Conservation (phyloP, 441 rosid species). For the Erysimum cheiri region DNA sequence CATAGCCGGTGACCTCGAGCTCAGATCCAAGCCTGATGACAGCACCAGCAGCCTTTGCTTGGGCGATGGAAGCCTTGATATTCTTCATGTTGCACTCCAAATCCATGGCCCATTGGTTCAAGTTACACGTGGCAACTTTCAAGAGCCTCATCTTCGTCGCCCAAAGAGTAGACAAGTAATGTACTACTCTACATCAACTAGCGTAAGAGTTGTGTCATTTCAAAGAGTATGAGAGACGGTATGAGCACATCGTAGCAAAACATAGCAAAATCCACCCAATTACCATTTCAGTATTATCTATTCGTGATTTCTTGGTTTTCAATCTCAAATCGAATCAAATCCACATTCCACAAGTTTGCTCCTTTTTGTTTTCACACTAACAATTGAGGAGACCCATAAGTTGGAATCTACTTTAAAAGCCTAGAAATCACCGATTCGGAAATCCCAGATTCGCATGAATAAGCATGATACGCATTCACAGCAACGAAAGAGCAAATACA, state of each 20-base stretch:
- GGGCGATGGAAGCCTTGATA: constrained; percentile 73
- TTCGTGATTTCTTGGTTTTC: not conserved
- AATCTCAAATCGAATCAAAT: constrained; percentile 11
- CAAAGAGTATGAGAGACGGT: not conserved
- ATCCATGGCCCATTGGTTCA: constrained; percentile 98
- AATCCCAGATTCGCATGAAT: not conserved
- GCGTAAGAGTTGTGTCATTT: not conserved
- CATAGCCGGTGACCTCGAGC: constrained; percentile 96
- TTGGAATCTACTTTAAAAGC: not conserved
- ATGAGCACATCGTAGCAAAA: not conserved
- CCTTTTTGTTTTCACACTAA: not conserved
- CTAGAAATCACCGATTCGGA: too few species aligned
- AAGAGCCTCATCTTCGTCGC: constrained; percentile 71
- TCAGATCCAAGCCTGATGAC: constrained; percentile 92
- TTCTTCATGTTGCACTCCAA: constrained; percentile 78
- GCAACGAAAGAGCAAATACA: not conserved
- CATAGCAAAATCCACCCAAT: not conserved
- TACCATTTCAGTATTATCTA: too few species aligned
- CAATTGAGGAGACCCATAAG: not conserved
- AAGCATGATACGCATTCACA: not conserved
- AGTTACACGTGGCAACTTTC: constrained; percentile 84
- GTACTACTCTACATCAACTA: constrained; percentile 1
- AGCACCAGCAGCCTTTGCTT: constrained; percentile 77
- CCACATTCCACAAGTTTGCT: not conserved
- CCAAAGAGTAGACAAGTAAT: not conserved